Evolutionary conservation across 768 basidiomycete genomes (phyloP).

Genomic region (Mycena alexandri): DNA sequence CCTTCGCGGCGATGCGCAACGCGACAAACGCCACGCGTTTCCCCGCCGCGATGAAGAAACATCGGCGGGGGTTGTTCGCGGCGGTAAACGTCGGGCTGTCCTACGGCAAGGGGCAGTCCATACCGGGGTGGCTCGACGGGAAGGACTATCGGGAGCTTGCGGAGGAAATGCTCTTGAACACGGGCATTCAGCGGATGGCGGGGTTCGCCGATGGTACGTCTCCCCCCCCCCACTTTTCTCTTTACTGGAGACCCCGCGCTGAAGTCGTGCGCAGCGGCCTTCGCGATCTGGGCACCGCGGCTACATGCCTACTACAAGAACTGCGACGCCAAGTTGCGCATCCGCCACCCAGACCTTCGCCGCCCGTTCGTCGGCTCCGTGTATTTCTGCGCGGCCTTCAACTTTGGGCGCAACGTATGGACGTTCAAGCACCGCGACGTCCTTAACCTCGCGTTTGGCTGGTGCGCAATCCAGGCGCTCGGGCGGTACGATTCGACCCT

Average conservation of each 20-base stretch:
- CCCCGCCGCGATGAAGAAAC: conserved; percentile 1
- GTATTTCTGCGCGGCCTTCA: too few species aligned
- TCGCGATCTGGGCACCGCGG: background rate
- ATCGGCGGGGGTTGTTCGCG: conserved; percentile 14
- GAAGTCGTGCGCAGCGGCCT: too few species aligned
- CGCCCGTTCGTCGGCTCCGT: too few species aligned
- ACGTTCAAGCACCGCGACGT: background rate
- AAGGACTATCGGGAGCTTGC: too few species aligned
- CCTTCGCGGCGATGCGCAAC: background rate
- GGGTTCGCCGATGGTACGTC: background rate
- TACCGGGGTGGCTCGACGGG: too few species aligned
- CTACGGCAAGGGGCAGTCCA: too few species aligned
- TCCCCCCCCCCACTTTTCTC: background rate
- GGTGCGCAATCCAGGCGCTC: background rate
- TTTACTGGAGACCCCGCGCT: background rate
- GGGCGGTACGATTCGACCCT: background rate
- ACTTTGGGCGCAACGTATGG: too few species aligned
- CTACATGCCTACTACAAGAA: background rate
- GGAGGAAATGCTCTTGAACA: too few species aligned
- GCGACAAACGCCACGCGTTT: background rate
- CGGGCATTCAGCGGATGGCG: too few species aligned
- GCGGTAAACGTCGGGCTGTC: too few species aligned
- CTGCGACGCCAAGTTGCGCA: background rate
- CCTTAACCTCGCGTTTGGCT: background rate
- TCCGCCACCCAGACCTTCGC: background rate